These are phyloP conservation scores for Aureobasidium sp. DNA, from an alignment of 2,329 filamentous ascomycete genomes.

Conservation along the genomic window DNA sequence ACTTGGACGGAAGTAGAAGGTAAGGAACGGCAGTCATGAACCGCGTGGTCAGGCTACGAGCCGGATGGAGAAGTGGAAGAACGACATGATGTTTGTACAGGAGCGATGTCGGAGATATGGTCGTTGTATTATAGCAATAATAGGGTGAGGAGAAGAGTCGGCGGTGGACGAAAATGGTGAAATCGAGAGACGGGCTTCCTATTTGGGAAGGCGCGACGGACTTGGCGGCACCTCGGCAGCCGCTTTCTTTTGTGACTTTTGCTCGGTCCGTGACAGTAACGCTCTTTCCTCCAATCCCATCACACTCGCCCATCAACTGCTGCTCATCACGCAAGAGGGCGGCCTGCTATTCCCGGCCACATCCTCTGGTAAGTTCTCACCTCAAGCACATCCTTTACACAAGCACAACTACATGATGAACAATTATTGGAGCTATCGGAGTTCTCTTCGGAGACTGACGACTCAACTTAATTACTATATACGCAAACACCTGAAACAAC, in stretches of 20 bases:
- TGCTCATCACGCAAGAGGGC: not conserved
- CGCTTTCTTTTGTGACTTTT: not conserved
- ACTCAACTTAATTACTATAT: slow-evolving; percentile 25
- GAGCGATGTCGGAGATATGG: slow-evolving; percentile 15
- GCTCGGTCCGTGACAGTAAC: not conserved
- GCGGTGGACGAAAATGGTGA: not conserved
- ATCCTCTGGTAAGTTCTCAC: not conserved
- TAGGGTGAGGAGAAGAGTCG: too few relatives aligned
- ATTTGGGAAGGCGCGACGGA: not conserved
- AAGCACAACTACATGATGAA: slow-evolving; percentile 23
- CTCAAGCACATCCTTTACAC: not conserved
- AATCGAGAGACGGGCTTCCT: slow-evolving; percentile 2
- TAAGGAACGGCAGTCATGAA: slow-evolving; percentile 11
- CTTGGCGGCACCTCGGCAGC: slow-evolving; percentile 7
- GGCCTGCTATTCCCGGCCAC: not conserved
- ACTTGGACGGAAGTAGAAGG: slow-evolving; percentile 21
- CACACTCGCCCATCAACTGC: not conserved
- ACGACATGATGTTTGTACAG: slow-evolving; percentile 6
- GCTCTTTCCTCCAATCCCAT: slow-evolving; percentile 15
- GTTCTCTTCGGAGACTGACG: slow-evolving; percentile 25
- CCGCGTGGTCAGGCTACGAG: slow-evolving; percentile 12
- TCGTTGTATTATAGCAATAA: not conserved
- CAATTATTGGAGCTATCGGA: slow-evolving; percentile 28
- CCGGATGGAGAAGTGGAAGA: not conserved
- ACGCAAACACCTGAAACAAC: slow-evolving; percentile 24